These are phyloP conservation scores for Gaeumannomyces tritici DNA, from an alignment of 2,329 filamentous ascomycete species.

Conservation along the genomic window DNA sequence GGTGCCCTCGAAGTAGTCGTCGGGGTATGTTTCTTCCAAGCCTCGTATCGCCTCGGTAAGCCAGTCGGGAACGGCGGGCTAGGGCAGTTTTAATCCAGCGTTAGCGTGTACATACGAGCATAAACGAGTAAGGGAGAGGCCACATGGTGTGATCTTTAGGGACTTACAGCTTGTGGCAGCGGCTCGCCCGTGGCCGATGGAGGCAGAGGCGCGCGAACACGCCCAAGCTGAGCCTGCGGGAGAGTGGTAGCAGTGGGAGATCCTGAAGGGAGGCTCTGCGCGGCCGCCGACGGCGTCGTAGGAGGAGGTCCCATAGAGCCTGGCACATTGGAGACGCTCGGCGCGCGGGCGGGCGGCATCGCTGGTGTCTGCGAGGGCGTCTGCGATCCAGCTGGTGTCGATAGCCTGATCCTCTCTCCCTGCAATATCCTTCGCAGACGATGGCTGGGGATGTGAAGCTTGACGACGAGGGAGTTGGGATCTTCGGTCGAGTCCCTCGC, in stretches of 20 bases:
- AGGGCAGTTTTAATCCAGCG: conserved; percentile 8
- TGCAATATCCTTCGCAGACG: conserved; percentile 58
- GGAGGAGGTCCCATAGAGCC: conserved; percentile 47
- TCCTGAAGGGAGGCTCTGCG: conserved; percentile 15
- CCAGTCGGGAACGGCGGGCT: conserved; percentile 56
- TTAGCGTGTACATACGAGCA: conserved; percentile 6
- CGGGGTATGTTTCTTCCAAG: conserved; percentile 62
- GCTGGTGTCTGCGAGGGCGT: conserved; percentile 33
- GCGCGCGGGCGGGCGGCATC: conserved; percentile 21
- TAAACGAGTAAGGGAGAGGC: conserved; percentile 11
- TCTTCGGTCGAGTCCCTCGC: conserved; percentile 76
- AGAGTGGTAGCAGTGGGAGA: conserved; percentile 11
- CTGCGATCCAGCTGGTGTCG: conserved; percentile 30
- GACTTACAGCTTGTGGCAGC: conserved; percentile 51
- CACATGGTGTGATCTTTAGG: conserved; percentile 7
- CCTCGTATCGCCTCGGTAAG: conserved; percentile 63
- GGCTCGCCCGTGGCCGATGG: conserved; percentile 39
- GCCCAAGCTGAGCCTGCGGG: conserved; percentile 48
- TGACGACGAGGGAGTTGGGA: conserved; percentile 56
- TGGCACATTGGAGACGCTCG: conserved; percentile 14
- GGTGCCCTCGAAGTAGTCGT: conserved; percentile 75
- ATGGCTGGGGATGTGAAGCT: conserved; percentile 61
- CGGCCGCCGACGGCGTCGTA: conserved; percentile 26
- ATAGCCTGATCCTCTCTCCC: conserved; percentile 27
- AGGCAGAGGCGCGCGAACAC: conserved; percentile 58